Evolutionary conservation across 768 basidiomycete species (phyloP).

Genomic region (Lepiota brunneoincarnata): DNA sequence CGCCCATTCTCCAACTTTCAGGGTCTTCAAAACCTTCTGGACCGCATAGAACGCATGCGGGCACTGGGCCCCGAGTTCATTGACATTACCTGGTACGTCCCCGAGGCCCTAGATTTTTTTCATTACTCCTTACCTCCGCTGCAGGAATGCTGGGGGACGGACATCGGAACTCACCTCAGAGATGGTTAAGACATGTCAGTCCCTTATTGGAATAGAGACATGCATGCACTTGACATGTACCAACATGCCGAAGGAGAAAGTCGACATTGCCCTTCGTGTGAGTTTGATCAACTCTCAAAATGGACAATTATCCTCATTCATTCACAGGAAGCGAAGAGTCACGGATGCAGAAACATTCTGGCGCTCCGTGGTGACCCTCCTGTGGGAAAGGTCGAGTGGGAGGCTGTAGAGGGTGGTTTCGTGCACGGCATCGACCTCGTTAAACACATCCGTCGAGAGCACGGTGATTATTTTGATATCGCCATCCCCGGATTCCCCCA

Average conservation of each 20-base stretch:
- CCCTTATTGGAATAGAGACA: constrained; percentile 90
- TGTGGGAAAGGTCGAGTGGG: constrained; percentile 85
- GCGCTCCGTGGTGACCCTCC: constrained; percentile 94
- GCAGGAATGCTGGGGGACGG: constrained; percentile 94
- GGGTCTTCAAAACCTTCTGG: constrained; percentile 93
- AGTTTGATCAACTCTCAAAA: constrained; percentile 25
- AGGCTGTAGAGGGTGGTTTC: constrained; percentile 89
- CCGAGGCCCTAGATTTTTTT: not conserved
- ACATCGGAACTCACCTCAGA: constrained; percentile 93
- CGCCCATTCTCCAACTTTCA: constrained; percentile 25
- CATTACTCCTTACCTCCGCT: constrained; percentile 1
- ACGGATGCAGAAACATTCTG: constrained; percentile 90
- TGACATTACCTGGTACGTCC: constrained; percentile 89
- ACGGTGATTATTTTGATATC: constrained; percentile 94
- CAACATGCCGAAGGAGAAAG: constrained; percentile 96
- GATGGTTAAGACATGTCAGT: constrained; percentile 92
- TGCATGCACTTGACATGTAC: constrained; percentile 99
- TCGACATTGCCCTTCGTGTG: constrained; percentile 87
- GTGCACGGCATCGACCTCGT: constrained; percentile 91
- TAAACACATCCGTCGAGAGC: constrained; percentile 74
- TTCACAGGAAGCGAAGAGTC: constrained; percentile 78
- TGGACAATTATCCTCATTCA: not conserved
- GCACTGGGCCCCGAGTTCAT: constrained; percentile 95
- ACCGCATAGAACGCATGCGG: constrained; percentile 98
- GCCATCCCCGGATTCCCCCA: constrained; percentile 94